A percentile compares a stretch with the other conserved stretches of the same genome.
Conservation (phyloP, 2,329 filamentous ascomycete genomes). For the Zasmidium angulare region DNA sequence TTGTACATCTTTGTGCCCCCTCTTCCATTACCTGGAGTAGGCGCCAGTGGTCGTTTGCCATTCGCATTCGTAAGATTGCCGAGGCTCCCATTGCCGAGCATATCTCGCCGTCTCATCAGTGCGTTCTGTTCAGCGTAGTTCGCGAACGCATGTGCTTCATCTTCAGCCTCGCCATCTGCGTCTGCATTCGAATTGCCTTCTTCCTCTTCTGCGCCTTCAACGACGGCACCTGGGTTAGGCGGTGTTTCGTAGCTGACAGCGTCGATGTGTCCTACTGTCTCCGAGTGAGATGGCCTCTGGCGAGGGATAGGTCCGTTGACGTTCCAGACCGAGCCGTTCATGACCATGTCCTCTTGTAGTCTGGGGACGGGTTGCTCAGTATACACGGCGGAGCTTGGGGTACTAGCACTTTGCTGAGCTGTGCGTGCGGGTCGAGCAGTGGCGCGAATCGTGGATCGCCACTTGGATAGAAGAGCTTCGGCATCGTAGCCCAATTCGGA, state of each 20-base stretch:
- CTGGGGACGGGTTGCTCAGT: slow-evolving; percentile 6
- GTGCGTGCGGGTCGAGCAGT: slow-evolving; percentile 20
- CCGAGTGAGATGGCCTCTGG: neutral
- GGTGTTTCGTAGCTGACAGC: slow-evolving; percentile 31
- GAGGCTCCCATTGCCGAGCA: neutral
- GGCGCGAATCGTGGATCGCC: slow-evolving; percentile 27
- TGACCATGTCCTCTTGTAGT: slow-evolving; percentile 26
- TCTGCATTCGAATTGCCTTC: slow-evolving; percentile 19
- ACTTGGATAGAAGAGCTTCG: slow-evolving; percentile 30
- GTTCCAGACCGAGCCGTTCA: slow-evolving; percentile 28
- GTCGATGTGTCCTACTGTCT: slow-evolving; percentile 1
- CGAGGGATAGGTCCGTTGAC: slow-evolving; percentile 28
- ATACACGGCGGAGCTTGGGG: slow-evolving; percentile 2
- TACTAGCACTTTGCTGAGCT: slow-evolving; percentile 1
- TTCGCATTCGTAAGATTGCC: slow-evolving; percentile 19
- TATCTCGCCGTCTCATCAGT: slow-evolving; percentile 13
- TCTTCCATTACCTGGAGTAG: slow-evolving; percentile 44
- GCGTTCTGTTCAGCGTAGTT: slow-evolving; percentile 14
- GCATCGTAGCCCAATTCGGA: slow-evolving; percentile 28
- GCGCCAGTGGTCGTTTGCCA: slow-evolving; percentile 23
- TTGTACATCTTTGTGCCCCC: slow-evolving; percentile 6
- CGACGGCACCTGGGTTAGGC: slow-evolving; percentile 28
- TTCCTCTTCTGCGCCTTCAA: slow-evolving; percentile 23
- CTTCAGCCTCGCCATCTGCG: slow-evolving; percentile 23
- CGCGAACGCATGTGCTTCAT: slow-evolving; percentile 8